Evolutionary conservation across 371 early-diverging fungal species (phyloP), one percentile per base, ranked within the genome.

Genomic region (Syncephalastrum monosporum): DNA sequence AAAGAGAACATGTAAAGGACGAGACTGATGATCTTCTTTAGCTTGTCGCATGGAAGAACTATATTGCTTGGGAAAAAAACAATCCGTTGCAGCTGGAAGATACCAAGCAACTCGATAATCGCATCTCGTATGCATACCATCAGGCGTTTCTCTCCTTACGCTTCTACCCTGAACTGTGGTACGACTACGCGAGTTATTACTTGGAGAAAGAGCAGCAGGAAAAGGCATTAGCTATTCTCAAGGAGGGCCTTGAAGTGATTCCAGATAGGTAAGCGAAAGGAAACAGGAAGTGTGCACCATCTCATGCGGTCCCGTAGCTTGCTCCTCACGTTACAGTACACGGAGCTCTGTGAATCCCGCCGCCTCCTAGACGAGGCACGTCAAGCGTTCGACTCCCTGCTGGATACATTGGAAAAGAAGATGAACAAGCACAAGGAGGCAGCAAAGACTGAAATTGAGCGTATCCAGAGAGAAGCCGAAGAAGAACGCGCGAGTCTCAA

Each of bases 141-240:
- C 92, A 92, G 60, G 92, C 95, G 1, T 82, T 94, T 55, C 69
- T 91, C 62, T 83, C 80, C 42, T 73, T 97, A 65, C 71, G 95
- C 33, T 85, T 85, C 55, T 96, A 89, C 64, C 97, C 97, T 0
- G 95, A 97, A 63, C 69, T 97, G 5, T 96, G 94, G 96, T 71
- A 73, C 43, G 64, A 68, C 43, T 82, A 59, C 64, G 90, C 93
- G 7, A 77, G 66, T 21, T 96, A 92, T 64, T 77, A 90, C 55
- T 62, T 66, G 5, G 87, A 91, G 44, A 71, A 74, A 25, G 89
- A 79, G 15, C 86, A 87, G 45, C 59, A 68, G 4, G 91, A 89
- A 23, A 92, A 93, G 51, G 92, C 95, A 0, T 67, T 89, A 42
- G 64, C 77, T n/a, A 64, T 89, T 25, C 75, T 94, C 53, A 85